phyloP scores from a whole-genome alignment of 2,329 filamentous ascomycete species.

The Helicocarpus griseus region DNA sequence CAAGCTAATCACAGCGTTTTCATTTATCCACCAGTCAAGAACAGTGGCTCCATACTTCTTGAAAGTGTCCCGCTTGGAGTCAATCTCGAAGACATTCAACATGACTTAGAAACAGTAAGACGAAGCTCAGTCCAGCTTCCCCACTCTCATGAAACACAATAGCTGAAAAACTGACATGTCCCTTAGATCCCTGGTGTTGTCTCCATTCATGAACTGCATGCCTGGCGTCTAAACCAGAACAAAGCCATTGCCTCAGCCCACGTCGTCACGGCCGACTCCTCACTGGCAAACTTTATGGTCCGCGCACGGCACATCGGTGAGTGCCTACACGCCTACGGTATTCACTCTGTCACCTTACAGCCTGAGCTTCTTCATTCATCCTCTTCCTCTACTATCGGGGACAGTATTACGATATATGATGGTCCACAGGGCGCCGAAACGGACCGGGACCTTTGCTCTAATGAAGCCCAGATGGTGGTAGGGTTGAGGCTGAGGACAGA shows the following conservation, averaged over 20 bases:
- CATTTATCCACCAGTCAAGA: too few species aligned
- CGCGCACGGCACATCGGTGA: conserved; percentile 54
- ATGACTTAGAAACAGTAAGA: conserved; percentile 56
- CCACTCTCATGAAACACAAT: background rate
- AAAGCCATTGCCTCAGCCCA: conserved; percentile 63
- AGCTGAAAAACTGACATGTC: background rate
- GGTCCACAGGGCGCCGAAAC: background rate
- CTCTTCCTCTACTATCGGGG: conserved; percentile 4
- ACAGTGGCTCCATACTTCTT: conserved; percentile 52
- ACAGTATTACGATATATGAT: too few species aligned
- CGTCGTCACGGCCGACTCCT: conserved; percentile 51
- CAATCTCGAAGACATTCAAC: conserved; percentile 52
- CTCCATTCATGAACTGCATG: conserved; percentile 61
- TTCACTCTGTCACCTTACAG: conserved; percentile 63
- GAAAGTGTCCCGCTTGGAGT: conserved; percentile 56
- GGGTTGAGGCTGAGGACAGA: conserved; percentile 12
- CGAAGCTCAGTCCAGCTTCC: background rate
- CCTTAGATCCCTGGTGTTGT: conserved; percentile 53
- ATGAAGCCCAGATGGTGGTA: background rate
- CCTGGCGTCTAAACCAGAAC: conserved; percentile 63
- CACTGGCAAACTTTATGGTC: conserved; percentile 49
- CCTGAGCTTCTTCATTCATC: conserved; percentile 42
- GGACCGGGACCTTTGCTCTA: background rate
- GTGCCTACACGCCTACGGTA: conserved; percentile 63
- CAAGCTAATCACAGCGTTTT: too few species aligned